Evolutionary conservation across 208 protist genomes (phyloP).

Genomic region (Lotmaria passim): DNA sequence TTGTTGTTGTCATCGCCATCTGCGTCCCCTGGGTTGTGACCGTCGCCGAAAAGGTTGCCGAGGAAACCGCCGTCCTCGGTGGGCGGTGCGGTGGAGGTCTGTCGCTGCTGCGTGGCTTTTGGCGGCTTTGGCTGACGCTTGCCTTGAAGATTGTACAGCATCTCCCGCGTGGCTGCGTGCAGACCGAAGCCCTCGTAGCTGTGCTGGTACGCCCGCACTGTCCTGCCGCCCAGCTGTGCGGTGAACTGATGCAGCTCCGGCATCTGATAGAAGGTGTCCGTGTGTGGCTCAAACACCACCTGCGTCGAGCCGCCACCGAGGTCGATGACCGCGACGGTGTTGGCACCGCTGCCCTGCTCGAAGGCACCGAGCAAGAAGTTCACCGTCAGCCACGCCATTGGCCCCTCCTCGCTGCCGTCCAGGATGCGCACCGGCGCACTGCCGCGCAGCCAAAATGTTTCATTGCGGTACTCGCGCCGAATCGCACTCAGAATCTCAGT

Average conservation of each 20-base stretch:
- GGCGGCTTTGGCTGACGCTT: slow-evolving; percentile 4
- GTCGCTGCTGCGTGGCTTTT: neutral
- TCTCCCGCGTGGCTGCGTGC: slow-evolving; percentile 50
- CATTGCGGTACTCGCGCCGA: slow-evolving; percentile 26
- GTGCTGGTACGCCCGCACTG: slow-evolving; percentile 74
- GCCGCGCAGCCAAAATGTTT: slow-evolving; percentile 56
- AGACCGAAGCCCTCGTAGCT: slow-evolving; percentile 85
- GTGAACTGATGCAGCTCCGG: slow-evolving; percentile 26
- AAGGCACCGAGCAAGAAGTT: slow-evolving; percentile 77
- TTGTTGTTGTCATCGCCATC: neutral
- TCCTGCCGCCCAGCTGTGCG: slow-evolving; percentile 27
- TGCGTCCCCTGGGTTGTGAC: neutral
- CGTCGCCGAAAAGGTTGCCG: neutral
- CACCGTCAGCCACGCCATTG: slow-evolving; percentile 83
- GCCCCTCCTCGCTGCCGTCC: slow-evolving; percentile 81
- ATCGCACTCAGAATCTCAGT: slow-evolving; percentile 44
- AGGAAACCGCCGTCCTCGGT: neutral
- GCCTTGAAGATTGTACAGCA: slow-evolving; percentile 42
- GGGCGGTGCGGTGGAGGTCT: neutral
- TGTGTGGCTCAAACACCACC: slow-evolving; percentile 66
- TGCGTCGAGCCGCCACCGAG: slow-evolving; percentile 86
- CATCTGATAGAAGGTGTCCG: slow-evolving; percentile 16
- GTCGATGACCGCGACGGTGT: slow-evolving; percentile 69
- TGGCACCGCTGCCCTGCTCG: neutral
- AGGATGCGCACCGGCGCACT: slow-evolving; percentile 69